phyloP scores from a whole-genome alignment of 495 filamentous ascomycete genomes.

The Penicillium lividum region DNA sequence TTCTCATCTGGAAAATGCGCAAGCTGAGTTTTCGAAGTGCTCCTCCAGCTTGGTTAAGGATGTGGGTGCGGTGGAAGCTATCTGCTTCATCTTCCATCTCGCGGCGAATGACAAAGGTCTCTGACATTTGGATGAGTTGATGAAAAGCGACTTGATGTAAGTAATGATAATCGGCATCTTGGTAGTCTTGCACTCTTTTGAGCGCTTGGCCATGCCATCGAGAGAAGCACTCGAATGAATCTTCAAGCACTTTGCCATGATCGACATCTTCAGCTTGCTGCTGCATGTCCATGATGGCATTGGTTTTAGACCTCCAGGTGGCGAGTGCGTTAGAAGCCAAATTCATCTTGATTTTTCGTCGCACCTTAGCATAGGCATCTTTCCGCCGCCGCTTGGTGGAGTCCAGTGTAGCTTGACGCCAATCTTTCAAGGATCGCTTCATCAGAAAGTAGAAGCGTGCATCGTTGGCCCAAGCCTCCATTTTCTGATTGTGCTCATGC shows the following conservation, averaged over 20 bases:
- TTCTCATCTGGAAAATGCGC: conserved; percentile 52
- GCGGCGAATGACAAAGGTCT: conserved; percentile 39
- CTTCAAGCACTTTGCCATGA: conserved; percentile 38
- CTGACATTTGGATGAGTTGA: conserved; percentile 49
- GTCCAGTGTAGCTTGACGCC: conserved; percentile 53
- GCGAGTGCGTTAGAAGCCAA: conserved; percentile 49
- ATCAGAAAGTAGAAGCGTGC: conserved; percentile 61
- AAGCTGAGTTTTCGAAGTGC: conserved; percentile 53
- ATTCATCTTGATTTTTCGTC: conserved; percentile 59
- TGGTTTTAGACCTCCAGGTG: conserved; percentile 48
- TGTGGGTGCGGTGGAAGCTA: conserved; percentile 45
- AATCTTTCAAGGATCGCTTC: conserved; percentile 53
- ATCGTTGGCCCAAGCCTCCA: conserved; percentile 55
- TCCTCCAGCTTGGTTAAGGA: conserved; percentile 45
- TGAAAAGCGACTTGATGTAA: conserved; percentile 44
- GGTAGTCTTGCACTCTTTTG: conserved; percentile 37
- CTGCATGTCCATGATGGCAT: conserved; percentile 40
- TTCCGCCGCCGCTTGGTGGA: conserved; percentile 56
- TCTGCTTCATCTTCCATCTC: conserved; percentile 54
- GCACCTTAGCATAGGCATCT: conserved; percentile 59
- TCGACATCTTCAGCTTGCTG: conserved; percentile 44
- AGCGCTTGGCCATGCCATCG: conserved; percentile 47
- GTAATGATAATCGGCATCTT: conserved; percentile 46
- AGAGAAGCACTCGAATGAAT: conserved; percentile 40
- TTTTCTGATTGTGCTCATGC: conserved; percentile 43